Evolutionary conservation across 2,329 filamentous ascomycete species (phyloP), one percentile per base, ranked within the genome.

Genomic region (Pseudophaeomoniella oleicola): DNA sequence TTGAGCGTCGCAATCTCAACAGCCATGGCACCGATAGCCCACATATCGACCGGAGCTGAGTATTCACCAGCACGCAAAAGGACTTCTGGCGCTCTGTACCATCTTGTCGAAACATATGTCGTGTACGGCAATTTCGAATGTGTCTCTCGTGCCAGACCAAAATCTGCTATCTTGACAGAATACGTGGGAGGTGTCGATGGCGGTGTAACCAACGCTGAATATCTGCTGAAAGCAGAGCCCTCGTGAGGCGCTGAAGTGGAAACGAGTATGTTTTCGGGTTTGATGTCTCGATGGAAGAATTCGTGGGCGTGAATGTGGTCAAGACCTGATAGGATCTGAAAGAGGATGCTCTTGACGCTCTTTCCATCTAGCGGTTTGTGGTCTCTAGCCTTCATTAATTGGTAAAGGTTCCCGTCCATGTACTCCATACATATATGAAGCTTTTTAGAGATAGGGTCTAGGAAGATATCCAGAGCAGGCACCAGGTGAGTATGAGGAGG

Each of bases 241-340:
- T 98, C 90, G 45, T 80, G 79, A 46, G 84, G 71, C 29, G 82
- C 75, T 2, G 88, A 92, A 17, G 87, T 92, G 1, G 90, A 93
- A 5, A 98, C 88, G 16, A 98, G 73, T 41, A 98, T 98, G 59
- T 98, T 98, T 60, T 98, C 90, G 22, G 90, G 90, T 60, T 98
- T 98, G 63, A 98, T 96, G 55, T 98, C 90, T 52, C 90, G 85
- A 60, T 98, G 90, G 63, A 98, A 98, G 64, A 98, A 98, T 57
- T 83, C 76, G 62, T 96, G 85, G 27, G 87, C 81, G 62, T 98
- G 90, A 41, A 98, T 96, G 57, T 98, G 90, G 56, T 98, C 87
- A 17, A 98, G 71, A 37, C 90, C 90, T 37, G 85, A 82, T 64
- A 98, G 78, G 50, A 98, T 98, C 64, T 98, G 90, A 61, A 83